phyloP scores from a whole-genome alignment of 441 rosid genomes.

The Euphorbia corollata region DNA sequence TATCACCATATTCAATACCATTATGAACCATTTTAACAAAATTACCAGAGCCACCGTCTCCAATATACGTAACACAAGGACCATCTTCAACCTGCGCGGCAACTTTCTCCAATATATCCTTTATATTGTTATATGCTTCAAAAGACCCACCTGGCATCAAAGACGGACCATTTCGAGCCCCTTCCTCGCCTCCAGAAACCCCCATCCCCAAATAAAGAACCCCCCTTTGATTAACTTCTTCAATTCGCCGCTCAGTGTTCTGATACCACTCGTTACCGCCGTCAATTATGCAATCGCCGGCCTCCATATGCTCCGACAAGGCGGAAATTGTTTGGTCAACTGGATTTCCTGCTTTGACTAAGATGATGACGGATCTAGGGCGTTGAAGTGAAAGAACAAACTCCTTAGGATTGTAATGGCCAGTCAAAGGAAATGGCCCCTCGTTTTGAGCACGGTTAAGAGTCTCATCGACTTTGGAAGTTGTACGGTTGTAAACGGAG shows the following conservation, averaged over 20 bases:
- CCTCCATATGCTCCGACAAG: constrained; percentile 63
- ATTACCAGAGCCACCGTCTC: constrained; percentile 94
- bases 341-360: constrained; percentile 87
- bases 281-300: constrained; percentile 81
- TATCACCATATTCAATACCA: constrained; percentile 90
- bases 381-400: constrained; percentile 78
- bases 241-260: constrained; percentile 83
- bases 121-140: constrained; percentile 63
- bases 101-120: constrained; percentile 59
- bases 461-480: constrained; percentile 85
- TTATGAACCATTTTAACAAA: constrained; percentile 96
- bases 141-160: constrained; percentile 91
- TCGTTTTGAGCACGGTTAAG: constrained; percentile 56
- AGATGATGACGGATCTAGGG: constrained; percentile 84
- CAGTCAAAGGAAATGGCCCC: constrained; percentile 67
- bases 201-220: constrained; percentile 87
- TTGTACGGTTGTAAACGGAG: constrained; percentile 84
- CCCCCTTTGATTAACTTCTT: constrained; percentile 47
- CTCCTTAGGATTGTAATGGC: constrained; percentile 67
- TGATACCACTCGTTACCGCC: constrained; percentile 94
- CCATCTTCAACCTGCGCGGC: constrained; percentile 98
- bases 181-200: constrained; percentile 92
- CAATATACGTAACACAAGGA: constrained; percentile 87
- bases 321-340: constrained; percentile 86
- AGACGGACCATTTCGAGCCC: constrained; percentile 87